These are phyloP conservation scores for Xanthoceras sorbifolium DNA, from an alignment of 345 rosid genomes.

Conservation along the genomic window DNA sequence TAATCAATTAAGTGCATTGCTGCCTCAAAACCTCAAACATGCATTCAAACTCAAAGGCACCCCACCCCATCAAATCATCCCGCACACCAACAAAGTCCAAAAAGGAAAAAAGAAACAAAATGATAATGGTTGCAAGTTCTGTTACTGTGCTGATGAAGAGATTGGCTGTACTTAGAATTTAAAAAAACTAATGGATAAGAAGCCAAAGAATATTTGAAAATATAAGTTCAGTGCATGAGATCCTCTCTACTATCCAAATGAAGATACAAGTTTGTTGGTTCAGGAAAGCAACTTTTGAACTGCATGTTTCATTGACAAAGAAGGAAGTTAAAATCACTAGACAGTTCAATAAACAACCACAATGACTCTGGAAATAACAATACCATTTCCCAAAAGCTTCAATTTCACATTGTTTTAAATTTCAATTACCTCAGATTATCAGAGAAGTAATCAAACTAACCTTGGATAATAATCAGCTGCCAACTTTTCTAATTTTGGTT, in stretches of 20 bases:
- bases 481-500: slow-evolving; percentile 84
- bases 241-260: background rate
- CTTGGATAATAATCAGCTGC: slow-evolving; percentile 87
- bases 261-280: background rate
- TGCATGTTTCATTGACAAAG: background rate
- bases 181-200: background rate
- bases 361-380: background rate
- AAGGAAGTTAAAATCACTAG: background rate
- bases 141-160: background rate
- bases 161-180: background rate
- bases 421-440: background rate
- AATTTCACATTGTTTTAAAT: background rate
- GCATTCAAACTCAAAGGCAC: background rate
- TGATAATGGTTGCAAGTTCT: background rate
- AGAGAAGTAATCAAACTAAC: slow-evolving; percentile 39
- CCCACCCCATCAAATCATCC: background rate
- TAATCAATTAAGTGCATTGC: background rate
- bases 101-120: background rate
- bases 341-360: background rate
- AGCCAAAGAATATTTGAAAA: background rate
- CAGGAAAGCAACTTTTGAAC: background rate
- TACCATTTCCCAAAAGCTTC: background rate
- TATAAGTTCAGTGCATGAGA: background rate
- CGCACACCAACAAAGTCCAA: no score
- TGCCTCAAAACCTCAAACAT: background rate